Evolutionary conservation across 2,329 filamentous ascomycete species (phyloP), one percentile per base, ranked within the genome.

Genomic region (Epichloe uncinata): DNA sequence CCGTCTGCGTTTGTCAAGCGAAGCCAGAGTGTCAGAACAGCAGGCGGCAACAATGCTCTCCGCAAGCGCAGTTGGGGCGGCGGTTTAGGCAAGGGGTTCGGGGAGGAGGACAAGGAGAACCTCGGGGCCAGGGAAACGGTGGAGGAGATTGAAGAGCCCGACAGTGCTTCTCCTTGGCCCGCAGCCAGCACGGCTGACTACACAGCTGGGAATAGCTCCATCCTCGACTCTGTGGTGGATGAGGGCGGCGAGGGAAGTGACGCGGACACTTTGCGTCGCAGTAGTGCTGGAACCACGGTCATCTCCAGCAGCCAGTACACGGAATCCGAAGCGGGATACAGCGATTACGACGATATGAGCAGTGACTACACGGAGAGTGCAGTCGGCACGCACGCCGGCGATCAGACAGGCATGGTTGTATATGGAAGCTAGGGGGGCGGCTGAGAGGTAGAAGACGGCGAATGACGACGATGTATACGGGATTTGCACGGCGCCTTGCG

Each of bases 11-110:
- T 78, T 44, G 73, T 95, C 56, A 84, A 84, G 69, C 77, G 86
- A 53, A 90, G 84, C 63, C 84, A 90, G 63, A 89, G 85, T 51
- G 84, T 88, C 56, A 82, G 85, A 58, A 79, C 79, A 20, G 74
- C 80, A 30, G 70, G 68, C 4, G 61, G 56, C 20, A 72, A 73
- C n/a, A 72, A 73, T 26, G 69, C 70, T 0, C 63, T 78, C 44
- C 75, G 85, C 45, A 88, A 89, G 67, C 71, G 75, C 42, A 87
- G 84, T 60, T 88, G 84, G 84, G 79, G 75, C 33, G 78, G 76
- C 15, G 70, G 63, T 49, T 61, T 60, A 42, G 63, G 62, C 49
- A 78, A 76, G 60, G 67, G 66, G 2, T 74, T 75, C 47, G 76
- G 72, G 4, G 73, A 75, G 22, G 65, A 79, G 16, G 72, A 78